Percentiles rank a stretch among this genome's conserved stretches.
Conservation (phyloP, 805 yeast genomes). For the Yamadazyma phyllophila region DNA sequence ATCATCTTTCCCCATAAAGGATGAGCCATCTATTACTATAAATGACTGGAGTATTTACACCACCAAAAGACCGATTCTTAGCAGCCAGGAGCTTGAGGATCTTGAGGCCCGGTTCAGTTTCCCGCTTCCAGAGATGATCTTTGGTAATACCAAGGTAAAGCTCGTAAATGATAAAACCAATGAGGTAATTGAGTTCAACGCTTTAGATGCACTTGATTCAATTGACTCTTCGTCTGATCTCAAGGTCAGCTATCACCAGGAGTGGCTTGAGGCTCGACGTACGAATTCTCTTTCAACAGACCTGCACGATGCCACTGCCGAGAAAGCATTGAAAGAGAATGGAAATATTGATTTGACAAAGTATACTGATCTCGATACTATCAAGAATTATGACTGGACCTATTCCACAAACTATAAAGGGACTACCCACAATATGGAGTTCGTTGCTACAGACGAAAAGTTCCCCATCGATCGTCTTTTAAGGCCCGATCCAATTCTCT, state of each 20-base stretch:
- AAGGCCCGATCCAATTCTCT: conserved; percentile 79
- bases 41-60: conserved; percentile 77
- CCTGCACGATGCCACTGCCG: conserved; percentile 19
- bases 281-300: conserved; percentile 19
- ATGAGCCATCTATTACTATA: conserved; percentile 66
- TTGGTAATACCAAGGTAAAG: conserved; percentile 74
- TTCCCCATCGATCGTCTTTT: conserved; percentile 73
- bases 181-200: conserved; percentile 61
- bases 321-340: conserved; percentile 25
- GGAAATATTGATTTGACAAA: conserved; percentile 31
- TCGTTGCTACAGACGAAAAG: conserved; percentile 20
- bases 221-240: conserved; percentile 34
- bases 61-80: conserved; percentile 71
- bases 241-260: conserved; percentile 79
- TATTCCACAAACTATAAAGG: conserved; percentile 83
- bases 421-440: conserved; percentile 28
- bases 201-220: conserved; percentile 64
- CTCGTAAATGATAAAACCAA: conserved; percentile 40
- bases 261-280: conserved; percentile 58
- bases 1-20: conserved; percentile 60
- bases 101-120: conserved; percentile 58
- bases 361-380: conserved; percentile 52
- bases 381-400: conserved; percentile 95
- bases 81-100: conserved; percentile 67
- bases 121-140: conserved; percentile 96